phyloP scores from a whole-genome alignment of 306 rosid genomes.

The Prosopis cineraria region DNA sequence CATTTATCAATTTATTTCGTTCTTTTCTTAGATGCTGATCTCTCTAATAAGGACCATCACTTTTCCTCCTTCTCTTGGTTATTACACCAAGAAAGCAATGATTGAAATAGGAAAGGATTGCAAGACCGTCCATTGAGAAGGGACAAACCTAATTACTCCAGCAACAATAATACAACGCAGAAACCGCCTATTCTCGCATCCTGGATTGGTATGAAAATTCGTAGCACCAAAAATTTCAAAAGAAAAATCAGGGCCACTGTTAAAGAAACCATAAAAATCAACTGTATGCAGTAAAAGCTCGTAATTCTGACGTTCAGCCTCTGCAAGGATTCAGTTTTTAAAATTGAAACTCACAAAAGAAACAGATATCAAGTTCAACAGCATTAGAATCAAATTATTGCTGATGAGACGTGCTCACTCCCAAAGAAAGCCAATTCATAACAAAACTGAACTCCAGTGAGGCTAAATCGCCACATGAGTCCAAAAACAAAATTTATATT shows the following conservation, averaged over 20 bases:
- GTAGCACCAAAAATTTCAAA: not conserved
- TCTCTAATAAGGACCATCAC: not conserved
- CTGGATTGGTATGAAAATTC: not conserved
- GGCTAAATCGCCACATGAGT: slow-evolving; percentile 18
- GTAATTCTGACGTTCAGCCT: slow-evolving; percentile 17
- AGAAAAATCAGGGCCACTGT: slow-evolving; percentile 1
- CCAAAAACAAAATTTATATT: not conserved
- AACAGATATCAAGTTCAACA: not conserved
- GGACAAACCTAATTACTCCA: not conserved
- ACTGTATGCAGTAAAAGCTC: not conserved
- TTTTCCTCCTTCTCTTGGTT: not conserved
- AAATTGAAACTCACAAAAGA: not conserved
- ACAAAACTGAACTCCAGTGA: slow-evolving; percentile 24
- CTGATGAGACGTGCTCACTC: not conserved
- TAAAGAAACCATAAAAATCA: not conserved
- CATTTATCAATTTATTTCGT: slow-evolving; percentile 5
- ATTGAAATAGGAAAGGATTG: not conserved
- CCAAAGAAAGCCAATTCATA: slow-evolving; percentile 20
- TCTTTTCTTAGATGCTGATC: not conserved
- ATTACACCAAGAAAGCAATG: not conserved
- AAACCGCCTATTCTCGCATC: slow-evolving; percentile 4
- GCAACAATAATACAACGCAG: not conserved
- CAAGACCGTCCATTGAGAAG: not conserved
- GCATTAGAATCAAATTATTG: slow-evolving; percentile 23
- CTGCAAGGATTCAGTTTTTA: slow-evolving; percentile 1